Evolutionary conservation across 148 eudicot species (phyloP), one percentile per base, ranked within the genome.

Genomic region (Rhododendron henanense): DNA sequence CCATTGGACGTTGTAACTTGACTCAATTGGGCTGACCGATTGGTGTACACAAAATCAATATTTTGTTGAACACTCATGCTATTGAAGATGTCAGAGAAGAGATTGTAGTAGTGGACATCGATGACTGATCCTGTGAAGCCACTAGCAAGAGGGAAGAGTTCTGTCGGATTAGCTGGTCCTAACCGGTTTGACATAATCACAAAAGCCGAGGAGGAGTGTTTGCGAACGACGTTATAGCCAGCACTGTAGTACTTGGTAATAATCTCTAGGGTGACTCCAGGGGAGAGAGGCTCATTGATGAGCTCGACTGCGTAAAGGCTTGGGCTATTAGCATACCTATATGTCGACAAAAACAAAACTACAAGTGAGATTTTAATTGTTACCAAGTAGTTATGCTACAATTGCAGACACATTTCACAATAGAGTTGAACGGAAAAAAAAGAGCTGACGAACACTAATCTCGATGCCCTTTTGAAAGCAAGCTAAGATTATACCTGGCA

Each of bases 61-160:
- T 92, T 89, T 75, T 92, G 90, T 45, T 89, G 88, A 45, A 81
- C 90, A 19, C 84, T 88, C 87, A 88, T 16, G 59, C 4, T 78
- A 23, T 85, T 37, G 63, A 92, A 92, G 4, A 19, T 7, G 11
- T 71, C 63, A 0, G 79, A 14, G 73, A 74, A 91, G 23, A 88
- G 90, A 50, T 89, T 92, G 86, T 92, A 92, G 83, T 90, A 89
- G 71, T 92, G 94, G 18, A 90, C 87, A 75, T 92, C 94, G 2
- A 92, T 84, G 2, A 88, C 94, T 0, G 87, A 76, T 25, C 78
- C 31, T 25, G 76, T 67, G 35, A 89, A 69, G 31, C 90, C 85
- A 50, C 82, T 84, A n/a, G 90, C 91, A 4, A 89, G 71, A 6
- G 89, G 79, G 41, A 89, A 78, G 31, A 92, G 86, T 75, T 92